Evolutionary conservation across 768 basidiomycete genomes (phyloP), one percentile per base, ranked within the genome.

Genomic region (Coprinopsis marcescibilis): DNA sequence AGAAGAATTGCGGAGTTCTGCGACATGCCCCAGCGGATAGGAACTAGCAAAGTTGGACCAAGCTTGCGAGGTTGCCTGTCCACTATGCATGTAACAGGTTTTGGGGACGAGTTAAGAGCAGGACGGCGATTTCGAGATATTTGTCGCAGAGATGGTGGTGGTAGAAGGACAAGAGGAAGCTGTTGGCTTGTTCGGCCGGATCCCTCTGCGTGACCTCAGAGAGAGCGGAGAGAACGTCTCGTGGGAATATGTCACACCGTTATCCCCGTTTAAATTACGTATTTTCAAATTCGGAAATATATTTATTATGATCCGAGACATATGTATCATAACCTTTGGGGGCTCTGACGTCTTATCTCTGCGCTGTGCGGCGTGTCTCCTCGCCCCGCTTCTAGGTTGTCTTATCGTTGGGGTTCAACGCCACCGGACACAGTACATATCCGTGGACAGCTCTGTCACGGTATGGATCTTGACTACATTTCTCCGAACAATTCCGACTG

Each of bases 51-150:
- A 43, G 27, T 8, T 27, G 24, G 41, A 43, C 41, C 41, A 27
- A 30, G 41, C 41, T 7, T 43, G 26, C 26, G 41, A 17, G 4
- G 26, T n/a, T 4, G 8, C 4, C 30, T 11, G 41, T 15, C 41
- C 41, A 43, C 26, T 43, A 43, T 26, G 27, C 41, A 43, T 43
- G 41, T 43, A 43, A 43, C 41, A 19, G 25, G 17, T 32, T 17
- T 40, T 46, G 52, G 50, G 53, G 61, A 62, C 61, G 50, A 56
- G 56, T 53, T 46, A 35, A 39, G n/a, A 47, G 34, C 36, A 45
- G 35, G 35, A 43, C 12, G 34, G 37, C 20, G 41, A 45, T 39
- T 26, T 24, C 43, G 42, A 17, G 23, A 48, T 21, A 48, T 32
- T 33, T 48, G 36, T 14, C 29, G 29, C 40, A 23, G 49, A 44